A percentile compares a stretch with the other conserved stretches of the same genome.
Conservation (phyloP, 75 land plant species). For the Selaginella moellendorffii region DNA sequence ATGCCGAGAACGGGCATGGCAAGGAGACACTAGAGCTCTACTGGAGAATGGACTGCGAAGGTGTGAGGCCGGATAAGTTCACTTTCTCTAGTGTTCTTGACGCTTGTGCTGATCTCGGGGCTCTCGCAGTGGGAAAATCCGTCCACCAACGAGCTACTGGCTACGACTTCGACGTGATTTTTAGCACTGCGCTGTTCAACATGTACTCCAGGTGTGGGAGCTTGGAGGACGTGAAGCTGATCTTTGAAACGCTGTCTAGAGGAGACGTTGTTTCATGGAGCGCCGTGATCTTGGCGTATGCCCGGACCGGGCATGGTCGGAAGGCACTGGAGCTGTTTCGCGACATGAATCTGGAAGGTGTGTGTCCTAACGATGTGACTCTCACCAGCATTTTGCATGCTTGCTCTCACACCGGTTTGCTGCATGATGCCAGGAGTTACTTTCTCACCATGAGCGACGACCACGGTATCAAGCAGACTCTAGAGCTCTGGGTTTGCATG, state of each 20-base stretch:
- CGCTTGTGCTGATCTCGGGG: neutral
- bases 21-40: constrained; percentile 1
- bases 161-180: neutral
- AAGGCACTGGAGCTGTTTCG: constrained; percentile 7
- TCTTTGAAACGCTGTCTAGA: neutral
- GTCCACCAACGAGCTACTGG: neutral
- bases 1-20: neutral
- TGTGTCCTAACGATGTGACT: constrained; percentile 11
- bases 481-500: constrained; percentile 10
- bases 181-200: constrained; percentile 2
- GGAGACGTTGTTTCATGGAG: constrained; percentile 8
- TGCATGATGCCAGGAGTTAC: constrained; percentile 3
- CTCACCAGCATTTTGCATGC: constrained; percentile 9
- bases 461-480: neutral
- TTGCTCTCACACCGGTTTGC: constrained; percentile 6
- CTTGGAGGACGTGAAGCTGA: no score
- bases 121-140: neutral
- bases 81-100: neutral
- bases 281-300: constrained; percentile 9
- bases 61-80: constrained; percentile 6
- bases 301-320: no score
- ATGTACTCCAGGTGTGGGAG: constrained; percentile 15
- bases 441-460: constrained; percentile 2
- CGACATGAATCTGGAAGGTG: no score
- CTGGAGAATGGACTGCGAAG: constrained; percentile 6